These are phyloP conservation scores for Podospora appendiculata DNA, from an alignment of 495 filamentous ascomycete genomes.

Conservation along the genomic window DNA sequence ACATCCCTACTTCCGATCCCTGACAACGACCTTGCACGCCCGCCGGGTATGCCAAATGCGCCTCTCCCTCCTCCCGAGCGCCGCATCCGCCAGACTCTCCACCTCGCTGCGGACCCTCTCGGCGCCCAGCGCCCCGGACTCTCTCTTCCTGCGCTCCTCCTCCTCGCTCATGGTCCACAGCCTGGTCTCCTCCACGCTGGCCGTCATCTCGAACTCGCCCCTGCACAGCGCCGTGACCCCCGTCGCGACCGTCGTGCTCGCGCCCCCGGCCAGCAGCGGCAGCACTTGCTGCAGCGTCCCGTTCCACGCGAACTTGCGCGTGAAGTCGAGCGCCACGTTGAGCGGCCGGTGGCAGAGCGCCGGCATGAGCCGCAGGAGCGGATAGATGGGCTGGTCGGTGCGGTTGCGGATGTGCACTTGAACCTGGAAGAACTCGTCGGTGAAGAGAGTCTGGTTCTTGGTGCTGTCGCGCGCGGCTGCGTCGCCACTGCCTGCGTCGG, in stretches of 20 bases:
- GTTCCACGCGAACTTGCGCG: conserved; percentile 72
- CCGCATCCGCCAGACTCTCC: conserved; percentile 45
- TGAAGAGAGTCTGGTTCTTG: conserved; percentile 36
- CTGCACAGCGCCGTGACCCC: conserved; percentile 65
- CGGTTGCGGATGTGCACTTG: conserved; percentile 64
- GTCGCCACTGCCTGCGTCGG: background rate
- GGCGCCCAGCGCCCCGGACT: conserved; percentile 18
- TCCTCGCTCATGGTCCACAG: conserved; percentile 27
- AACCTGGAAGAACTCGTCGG: conserved; percentile 66
- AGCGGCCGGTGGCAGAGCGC: conserved; percentile 64
- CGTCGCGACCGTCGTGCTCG: conserved; percentile 46
- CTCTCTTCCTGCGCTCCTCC: conserved; percentile 15
- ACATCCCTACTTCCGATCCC: conserved; percentile 19
- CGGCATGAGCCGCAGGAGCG: conserved; percentile 70
- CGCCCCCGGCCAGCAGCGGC: conserved; percentile 48
- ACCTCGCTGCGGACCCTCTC: conserved; percentile 40
- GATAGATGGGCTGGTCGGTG: conserved; percentile 56
- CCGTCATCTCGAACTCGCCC: conserved; percentile 77
- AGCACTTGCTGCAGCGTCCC: conserved; percentile 73
- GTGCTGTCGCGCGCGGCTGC: background rate
- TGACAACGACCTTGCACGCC: conserved; percentile 54
- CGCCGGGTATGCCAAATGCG: conserved; percentile 67
- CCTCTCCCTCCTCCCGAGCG: conserved; percentile 52
- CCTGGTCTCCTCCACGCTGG: conserved; percentile 71
- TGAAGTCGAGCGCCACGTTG: conserved; percentile 71